Evolutionary conservation across 345 rosid species (phyloP), one percentile per base, ranked within the genome.

Genomic region (Litchi chinensis): DNA sequence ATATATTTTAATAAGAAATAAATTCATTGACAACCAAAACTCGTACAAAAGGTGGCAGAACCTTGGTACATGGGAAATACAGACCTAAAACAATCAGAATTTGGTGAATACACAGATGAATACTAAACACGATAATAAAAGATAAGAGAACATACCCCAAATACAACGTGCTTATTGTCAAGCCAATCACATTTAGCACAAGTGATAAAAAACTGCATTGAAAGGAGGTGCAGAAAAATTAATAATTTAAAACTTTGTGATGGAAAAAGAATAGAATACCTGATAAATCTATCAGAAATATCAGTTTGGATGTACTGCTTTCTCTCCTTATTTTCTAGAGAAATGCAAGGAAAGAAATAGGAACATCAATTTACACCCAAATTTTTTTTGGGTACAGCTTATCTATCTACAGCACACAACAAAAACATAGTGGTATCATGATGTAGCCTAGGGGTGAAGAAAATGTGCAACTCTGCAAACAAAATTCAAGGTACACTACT

Each of bases 171-270:
- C 90, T 91, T 92, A 82, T 94, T 91, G 84, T 94, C 98, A 54
- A 97, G 99, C 98, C 99, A 97, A 82, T 97, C 99, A 37, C 98
- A 93, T 87, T 97, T 97, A 52, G 98, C 90, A 77, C 99, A 97
- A 3, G 97, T 91, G 79, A 97, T 76, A 76, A 97, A 97, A 85
- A 97, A 97, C 98, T 93, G 99, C 90, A 89, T 79, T 37, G 41
- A 54, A 81, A 11, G 65, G 68, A 62, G 24, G 67, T 21, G 24
- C 54, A 79, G 41, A 50, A 54, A 4, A 37, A 8, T 6, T 3
- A 10, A 21, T 19, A 19, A n/a, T 5, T 60, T 22, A 48, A 67
- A 15, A 44, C 39, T 59, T 63, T 21, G 22, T 1, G n/a, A 81
- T 8, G n/a, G 44, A 39, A 43, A 71, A 62, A 77, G 24, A 26